These are phyloP conservation scores for Zygosaccharomyces bailii DNA, from an alignment of 805 yeast genomes.

Conservation along the genomic window DNA sequence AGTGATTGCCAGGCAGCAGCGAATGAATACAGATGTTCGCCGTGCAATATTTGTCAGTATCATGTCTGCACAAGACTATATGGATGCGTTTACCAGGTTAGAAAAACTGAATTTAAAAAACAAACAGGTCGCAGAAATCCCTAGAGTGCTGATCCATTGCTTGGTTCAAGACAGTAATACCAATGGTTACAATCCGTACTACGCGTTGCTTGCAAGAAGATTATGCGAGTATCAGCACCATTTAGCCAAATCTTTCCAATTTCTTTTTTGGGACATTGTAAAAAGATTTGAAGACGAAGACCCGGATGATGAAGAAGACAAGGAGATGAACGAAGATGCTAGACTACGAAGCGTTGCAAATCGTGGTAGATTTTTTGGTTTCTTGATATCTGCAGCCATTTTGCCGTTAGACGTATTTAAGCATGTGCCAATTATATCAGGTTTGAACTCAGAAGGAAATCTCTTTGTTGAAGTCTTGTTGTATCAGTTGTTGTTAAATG, in stretches of 20 bases:
- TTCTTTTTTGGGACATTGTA: conserved; percentile 81
- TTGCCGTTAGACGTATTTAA: conserved; percentile 71
- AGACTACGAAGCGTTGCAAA: conserved; percentile 61
- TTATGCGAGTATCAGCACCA: conserved; percentile 66
- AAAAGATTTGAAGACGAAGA: conserved; percentile 63
- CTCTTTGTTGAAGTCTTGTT: conserved; percentile 72
- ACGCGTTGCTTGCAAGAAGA: conserved; percentile 73
- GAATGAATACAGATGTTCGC: conserved; percentile 95
- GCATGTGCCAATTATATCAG: conserved; percentile 68
- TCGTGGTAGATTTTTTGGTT: conserved; percentile 78
- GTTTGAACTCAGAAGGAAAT: conserved; percentile 54
- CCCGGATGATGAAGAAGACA: conserved; percentile 33
- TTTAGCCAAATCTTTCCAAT: conserved; percentile 80
- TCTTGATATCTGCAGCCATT: conserved; percentile 66
- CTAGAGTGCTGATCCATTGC: conserved; percentile 81
- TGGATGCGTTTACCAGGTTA: conserved; percentile 79
- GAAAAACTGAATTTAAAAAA: conserved; percentile 76
- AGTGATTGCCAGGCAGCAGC: conserved; percentile 75
- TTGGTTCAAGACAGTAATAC: conserved; percentile 58
- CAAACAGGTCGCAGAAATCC: conserved; percentile 82
- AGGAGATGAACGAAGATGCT: conserved; percentile 47
- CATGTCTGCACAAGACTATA: conserved; percentile 90
- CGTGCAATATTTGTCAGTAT: conserved; percentile 90
- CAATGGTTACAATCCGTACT: conserved; percentile 82
- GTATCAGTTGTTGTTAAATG: conserved; percentile 59